These are phyloP conservation scores for Phyllosticta capitalensis DNA, from an alignment of 2,329 filamentous ascomycete species.

Conservation along the genomic window DNA sequence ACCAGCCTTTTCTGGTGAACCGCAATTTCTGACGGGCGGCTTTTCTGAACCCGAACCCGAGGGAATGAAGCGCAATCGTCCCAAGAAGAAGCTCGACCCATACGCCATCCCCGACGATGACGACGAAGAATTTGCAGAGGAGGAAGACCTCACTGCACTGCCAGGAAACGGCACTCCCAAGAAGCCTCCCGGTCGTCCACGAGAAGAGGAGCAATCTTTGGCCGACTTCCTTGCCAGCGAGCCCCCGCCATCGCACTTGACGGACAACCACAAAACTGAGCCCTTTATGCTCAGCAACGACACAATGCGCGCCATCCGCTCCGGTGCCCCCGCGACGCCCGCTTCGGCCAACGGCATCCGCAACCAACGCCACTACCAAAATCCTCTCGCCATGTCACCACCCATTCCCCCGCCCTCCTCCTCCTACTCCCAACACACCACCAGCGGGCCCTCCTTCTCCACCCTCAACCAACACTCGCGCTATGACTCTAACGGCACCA, in stretches of 20 bases:
- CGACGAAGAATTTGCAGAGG: slow-evolving; percentile 31
- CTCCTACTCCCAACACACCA: neutral
- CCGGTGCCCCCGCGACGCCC: slow-evolving; percentile 7
- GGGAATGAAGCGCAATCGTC: slow-evolving; percentile 22
- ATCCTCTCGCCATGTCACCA: neutral
- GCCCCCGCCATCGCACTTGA: slow-evolving; percentile 38
- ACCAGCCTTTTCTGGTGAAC: slow-evolving; percentile 27
- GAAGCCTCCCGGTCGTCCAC: slow-evolving; percentile 12
- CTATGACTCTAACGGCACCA: neutral
- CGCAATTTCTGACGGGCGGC: slow-evolving; percentile 20
- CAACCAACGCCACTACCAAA: neutral
- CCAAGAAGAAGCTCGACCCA: slow-evolving; percentile 69
- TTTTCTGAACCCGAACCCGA: neutral
- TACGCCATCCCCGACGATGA: slow-evolving; percentile 71
- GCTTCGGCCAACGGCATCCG: slow-evolving; percentile 11
- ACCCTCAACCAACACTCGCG: neutral
- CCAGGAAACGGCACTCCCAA: slow-evolving; percentile 24
- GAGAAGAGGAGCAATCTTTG: slow-evolving; percentile 29
- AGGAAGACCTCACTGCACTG: slow-evolving; percentile 44
- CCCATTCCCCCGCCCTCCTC: neutral
- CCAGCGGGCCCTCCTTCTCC: neutral
- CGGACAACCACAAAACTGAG: slow-evolving; percentile 16
- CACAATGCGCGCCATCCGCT: slow-evolving; percentile 4
- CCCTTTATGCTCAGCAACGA: slow-evolving; percentile 19
- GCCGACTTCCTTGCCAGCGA: slow-evolving; percentile 65